Evolutionary conservation across 441 rosid species (phyloP).

Genomic region (Pelargonium fulgidum): DNA sequence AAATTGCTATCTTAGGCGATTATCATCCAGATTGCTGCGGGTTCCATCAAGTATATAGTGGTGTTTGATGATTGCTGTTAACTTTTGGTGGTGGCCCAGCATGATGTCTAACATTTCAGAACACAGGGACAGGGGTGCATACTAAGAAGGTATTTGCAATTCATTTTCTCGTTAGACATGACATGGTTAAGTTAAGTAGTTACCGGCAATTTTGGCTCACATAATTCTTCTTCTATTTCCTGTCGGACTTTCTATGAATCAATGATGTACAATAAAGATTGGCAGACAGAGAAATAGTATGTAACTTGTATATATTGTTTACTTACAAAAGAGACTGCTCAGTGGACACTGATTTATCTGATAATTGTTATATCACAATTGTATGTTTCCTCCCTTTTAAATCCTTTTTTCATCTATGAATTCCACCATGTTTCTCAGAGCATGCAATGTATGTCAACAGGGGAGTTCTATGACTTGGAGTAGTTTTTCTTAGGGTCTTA

Average conservation of each 20-base stretch:
- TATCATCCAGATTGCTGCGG: slow-evolving; percentile 35
- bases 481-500: background rate
- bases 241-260: slow-evolving; percentile 21
- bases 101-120: slow-evolving; percentile 54
- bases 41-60: slow-evolving; percentile 88
- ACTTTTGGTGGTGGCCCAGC: slow-evolving; percentile 87
- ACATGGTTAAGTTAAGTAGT: slow-evolving; percentile 12
- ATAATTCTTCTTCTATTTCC: slow-evolving; percentile 22
- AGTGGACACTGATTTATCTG: no score
- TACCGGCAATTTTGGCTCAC: slow-evolving; percentile 26
- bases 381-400: background rate
- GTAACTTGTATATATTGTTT: slow-evolving; percentile 26
- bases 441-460: background rate
- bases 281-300: slow-evolving; percentile 81
- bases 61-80: slow-evolving; percentile 65
- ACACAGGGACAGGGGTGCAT: slow-evolving; percentile 96
- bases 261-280: slow-evolving; percentile 39
- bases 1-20: slow-evolving; percentile 20
- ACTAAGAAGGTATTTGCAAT: slow-evolving; percentile 49
- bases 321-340: background rate
- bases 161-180: slow-evolving; percentile 3
- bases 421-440: background rate
- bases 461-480: background rate
- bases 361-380: background rate
- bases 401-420: background rate